Evolutionary conservation across 2,329 filamentous ascomycete species (phyloP), one percentile per base, ranked within the genome.

Genomic region (Ophiosphaerella herpotricha): DNA sequence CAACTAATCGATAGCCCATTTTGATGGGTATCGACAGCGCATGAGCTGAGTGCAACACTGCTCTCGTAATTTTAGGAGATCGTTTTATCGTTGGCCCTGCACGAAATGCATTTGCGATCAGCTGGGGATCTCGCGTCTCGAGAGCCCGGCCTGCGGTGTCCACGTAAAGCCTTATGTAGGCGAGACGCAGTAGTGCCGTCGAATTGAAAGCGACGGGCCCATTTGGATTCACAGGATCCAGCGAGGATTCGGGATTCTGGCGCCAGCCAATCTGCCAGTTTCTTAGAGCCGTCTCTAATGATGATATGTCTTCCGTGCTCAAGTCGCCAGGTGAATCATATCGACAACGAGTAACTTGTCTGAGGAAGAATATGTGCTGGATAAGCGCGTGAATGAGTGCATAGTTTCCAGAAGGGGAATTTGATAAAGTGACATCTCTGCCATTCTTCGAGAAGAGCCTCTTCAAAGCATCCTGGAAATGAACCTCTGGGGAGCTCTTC

Each of bases 331-430:
- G 46, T 16, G 66, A 57, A 55, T 74, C 59, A 42, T 66, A 68
- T 4, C 66, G 64, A 48, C 68, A 72, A 50, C 67, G 58, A 7
- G 64, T 57, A 26, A 72, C 60, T 50, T 87, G 83, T 59, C 87
- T 87, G 18, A 88, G 70, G 33, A 89, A 77, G 66, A 86, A 90
- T 13, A 90, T 85, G 54, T 89, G 86, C 60, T 90, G 87, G 9
- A 90, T 80, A 21, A 91, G 68, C 3, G 86, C 86, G 61, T 90
- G 86, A 3, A 90, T 86, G 31, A 91, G 76, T 7, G 89, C 81
- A 57, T 90, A 89, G 60, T 87, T 87, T 1, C 86, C 87, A 6
- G 67, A 61, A 7, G 66, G 67, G 1, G 68, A 68, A 23, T 63
- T 70, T 31, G 52, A 59, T 37, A 70, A 59, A 3, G 69, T 70